These are phyloP conservation scores for barley (Hordeum vulgare) DNA, from an alignment of 176 grass and related monocot genomes.

Conservation along the genomic window MorexV3_pseudomolecules_assembly NC_058523.1:394857583-394858082, in stretches of 20 bases:
- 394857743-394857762: background rate
- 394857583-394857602: background rate
- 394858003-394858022: conserved; percentile 4
- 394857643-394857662: conserved; percentile 22
- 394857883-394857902: conserved; percentile 1
- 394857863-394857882: background rate
- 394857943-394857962: background rate
- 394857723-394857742: conserved; percentile 33
- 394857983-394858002: background rate
- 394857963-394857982: background rate
- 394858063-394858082: background rate
- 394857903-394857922: background rate
- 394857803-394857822: conserved; percentile 31
- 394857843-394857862: conserved; percentile 20
- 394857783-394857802: conserved; percentile 25
- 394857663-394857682: conserved; percentile 3
- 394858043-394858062: background rate
- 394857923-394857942: background rate
- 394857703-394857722: conserved; percentile 22
- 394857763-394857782: background rate
- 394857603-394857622: background rate
- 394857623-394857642: background rate
- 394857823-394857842: background rate
- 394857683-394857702: background rate
- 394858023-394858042: background rate